A percentile compares a stretch with the other conserved stretches of the same genome.
Evolutionary conservation across 2,329 filamentous ascomycete species (phyloP).

Genomic region (Pseudogymnoascus sp.): DNA sequence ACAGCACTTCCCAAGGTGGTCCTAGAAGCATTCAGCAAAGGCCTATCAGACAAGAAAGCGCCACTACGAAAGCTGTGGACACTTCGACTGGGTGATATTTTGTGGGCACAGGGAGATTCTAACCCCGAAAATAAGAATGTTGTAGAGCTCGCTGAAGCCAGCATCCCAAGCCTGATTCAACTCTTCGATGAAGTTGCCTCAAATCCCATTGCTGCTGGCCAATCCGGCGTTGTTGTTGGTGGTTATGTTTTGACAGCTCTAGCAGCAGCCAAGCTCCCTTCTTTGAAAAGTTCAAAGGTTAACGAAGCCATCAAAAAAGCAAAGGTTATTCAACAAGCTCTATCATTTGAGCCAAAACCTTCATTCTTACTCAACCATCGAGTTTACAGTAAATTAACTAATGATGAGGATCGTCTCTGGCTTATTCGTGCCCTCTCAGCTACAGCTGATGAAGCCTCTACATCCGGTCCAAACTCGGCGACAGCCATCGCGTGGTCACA

Average conservation of each 20-base stretch:
- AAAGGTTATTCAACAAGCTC: slow-evolving; percentile 53
- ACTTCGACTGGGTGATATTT: slow-evolving; percentile 59
- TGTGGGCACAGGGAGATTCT: slow-evolving; percentile 48
- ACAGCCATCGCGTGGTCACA: slow-evolving; percentile 71
- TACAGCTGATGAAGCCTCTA: slow-evolving; percentile 43
- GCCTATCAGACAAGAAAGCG: slow-evolving; percentile 75
- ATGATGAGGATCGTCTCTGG: slow-evolving; percentile 72
- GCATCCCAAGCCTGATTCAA: slow-evolving; percentile 50
- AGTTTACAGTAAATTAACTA: slow-evolving; percentile 70
- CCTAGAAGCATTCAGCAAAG: slow-evolving; percentile 67
- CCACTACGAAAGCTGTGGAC: slow-evolving; percentile 73
- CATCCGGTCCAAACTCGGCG: slow-evolving; percentile 37
- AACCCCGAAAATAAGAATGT: slow-evolving; percentile 39
- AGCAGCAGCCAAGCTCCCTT: slow-evolving; percentile 41
- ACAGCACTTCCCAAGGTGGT: slow-evolving; percentile 56
- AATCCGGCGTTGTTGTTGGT: slow-evolving; percentile 72
- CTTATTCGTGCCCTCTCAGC: slow-evolving; percentile 60
- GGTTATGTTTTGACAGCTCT: slow-evolving; percentile 68
- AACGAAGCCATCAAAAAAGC: slow-evolving; percentile 51
- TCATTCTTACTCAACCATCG: slow-evolving; percentile 80
- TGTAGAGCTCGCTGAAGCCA: slow-evolving; percentile 42
- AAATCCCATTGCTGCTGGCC: slow-evolving; percentile 70
- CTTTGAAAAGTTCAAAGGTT: slow-evolving; percentile 47
- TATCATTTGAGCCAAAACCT: slow-evolving; percentile 67
- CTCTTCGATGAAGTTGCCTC: slow-evolving; percentile 68